These are phyloP conservation scores for Adansonia grandidieri DNA, from an alignment of 441 rosid species.

Conservation along the genomic window DNA sequence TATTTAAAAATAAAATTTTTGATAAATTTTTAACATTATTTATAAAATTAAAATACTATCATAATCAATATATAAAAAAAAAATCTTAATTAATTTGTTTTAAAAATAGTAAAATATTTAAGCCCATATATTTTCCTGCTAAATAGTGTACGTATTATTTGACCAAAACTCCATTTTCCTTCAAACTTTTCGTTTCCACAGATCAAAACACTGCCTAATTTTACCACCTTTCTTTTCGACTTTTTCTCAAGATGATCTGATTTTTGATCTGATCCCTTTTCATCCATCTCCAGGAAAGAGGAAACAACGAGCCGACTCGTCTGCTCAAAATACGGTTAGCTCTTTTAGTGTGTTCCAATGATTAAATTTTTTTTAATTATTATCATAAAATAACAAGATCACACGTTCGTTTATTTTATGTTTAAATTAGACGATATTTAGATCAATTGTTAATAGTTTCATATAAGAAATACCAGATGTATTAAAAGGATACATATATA, in stretches of 20 bases:
- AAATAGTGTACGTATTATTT: background rate
- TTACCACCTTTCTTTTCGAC: background rate
- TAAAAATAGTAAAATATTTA: background rate
- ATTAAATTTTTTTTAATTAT: background rate
- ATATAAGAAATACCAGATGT: background rate
- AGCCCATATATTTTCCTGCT: conserved; percentile 4
- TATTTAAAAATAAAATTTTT: too few species aligned
- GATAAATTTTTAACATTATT: too few species aligned
- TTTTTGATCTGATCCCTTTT: background rate
- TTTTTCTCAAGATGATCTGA: background rate
- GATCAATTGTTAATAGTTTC: background rate
- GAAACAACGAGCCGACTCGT: background rate
- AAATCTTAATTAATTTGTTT: background rate
- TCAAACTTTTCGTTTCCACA: background rate
- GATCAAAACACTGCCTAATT: conserved; percentile 7
- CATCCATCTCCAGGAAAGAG: background rate
- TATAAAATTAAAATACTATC: too few species aligned
- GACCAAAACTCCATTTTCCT: background rate
- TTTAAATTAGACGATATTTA: background rate
- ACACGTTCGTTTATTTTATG: background rate
- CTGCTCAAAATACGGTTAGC: background rate
- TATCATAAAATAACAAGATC: background rate
- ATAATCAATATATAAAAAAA: too few species aligned
- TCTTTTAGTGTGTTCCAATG: background rate
- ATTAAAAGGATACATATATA: background rate